Conservation (phyloP, 257 asterid genomes). For the Datura wrightii region DNA sequence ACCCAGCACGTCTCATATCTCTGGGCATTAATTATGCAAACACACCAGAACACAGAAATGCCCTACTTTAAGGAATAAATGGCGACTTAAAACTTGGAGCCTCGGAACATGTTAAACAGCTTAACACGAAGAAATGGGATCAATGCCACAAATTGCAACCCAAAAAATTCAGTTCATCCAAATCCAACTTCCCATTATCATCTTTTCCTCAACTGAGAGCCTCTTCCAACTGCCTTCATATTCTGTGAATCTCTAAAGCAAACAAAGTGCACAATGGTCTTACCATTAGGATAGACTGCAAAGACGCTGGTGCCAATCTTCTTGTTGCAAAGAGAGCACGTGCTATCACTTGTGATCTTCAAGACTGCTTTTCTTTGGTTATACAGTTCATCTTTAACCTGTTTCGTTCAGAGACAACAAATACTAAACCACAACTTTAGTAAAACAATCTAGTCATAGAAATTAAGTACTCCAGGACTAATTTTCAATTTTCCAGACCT, state of each 20-base stretch:
- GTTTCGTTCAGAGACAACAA: conserved; percentile 28
- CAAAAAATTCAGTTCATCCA: conserved; percentile 3
- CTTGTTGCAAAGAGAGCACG: conserved; percentile 93
- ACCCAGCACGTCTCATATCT: not conserved
- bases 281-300: conserved; percentile 92
- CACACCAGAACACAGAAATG: not conserved
- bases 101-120: not conserved
- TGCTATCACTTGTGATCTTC: conserved; percentile 77
- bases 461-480: not conserved
- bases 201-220: conserved; percentile 56
- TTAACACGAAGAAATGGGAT: not conserved
- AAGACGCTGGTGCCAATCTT: conserved; percentile 93
- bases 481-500: not conserved
- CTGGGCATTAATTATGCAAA: not conserved
- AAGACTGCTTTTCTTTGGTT: conserved; percentile 69
- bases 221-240: conserved; percentile 80
- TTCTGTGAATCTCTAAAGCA: conserved; percentile 92
- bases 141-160: not conserved
- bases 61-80: not conserved
- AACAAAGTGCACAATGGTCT: conserved; percentile 84
- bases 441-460: not conserved
- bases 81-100: not conserved
- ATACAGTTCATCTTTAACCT: conserved; percentile 88
- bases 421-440: not conserved
- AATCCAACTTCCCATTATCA: conserved; percentile 33